Evolutionary conservation across 805 yeast species (phyloP), one percentile per base, ranked within the genome.

Genomic region (Candida ulmi): DNA sequence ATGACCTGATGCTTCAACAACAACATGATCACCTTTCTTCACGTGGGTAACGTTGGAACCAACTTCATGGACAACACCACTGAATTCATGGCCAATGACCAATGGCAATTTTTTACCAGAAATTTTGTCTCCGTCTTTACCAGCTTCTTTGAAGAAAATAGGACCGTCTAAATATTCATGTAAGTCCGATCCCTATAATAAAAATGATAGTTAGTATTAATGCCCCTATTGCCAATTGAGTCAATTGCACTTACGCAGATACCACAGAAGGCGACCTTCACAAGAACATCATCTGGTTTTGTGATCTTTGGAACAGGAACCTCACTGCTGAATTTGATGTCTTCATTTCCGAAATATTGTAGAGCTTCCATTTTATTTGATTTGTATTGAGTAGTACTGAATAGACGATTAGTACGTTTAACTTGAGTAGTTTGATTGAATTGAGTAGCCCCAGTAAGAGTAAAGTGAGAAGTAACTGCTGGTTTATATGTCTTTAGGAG

Each of bases 11-110:
- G 71, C 66, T 42, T 72, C 77, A 16, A 79, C 63, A 47, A 79
- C 81, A 30, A 78, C 80, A 42, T 63, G 69, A 51, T 75, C 81
- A 48, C 81, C 81, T 39, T 69, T 52, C 49, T 72, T 57, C 56
- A 76, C 66, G 35, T 72, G 69, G 18, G 52, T 61, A 40, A 75
- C 81, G 42, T 67, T 61, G 23, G 62, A 61, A 43, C 81, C 81
- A 50, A 68, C 60, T 19, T 65, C 75, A 34, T 73, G 76, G 40
- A 75, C 80, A 17, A 70, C 67, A 52, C 81, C 80, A 27, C 78
- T 76, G 60, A 79, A 77, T 57, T 75, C 81, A 58, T 75, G 81
- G 42, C 81, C 81, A 35, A 79, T 72, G 17, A 75, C 78, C 47
- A 75, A 59, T n/a, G 81, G 81, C 43, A 75, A 61, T 38, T 72